phyloP scores from a whole-genome alignment of 129 eudicot genomes.

The Chrysanthemum makinoi region DNA sequence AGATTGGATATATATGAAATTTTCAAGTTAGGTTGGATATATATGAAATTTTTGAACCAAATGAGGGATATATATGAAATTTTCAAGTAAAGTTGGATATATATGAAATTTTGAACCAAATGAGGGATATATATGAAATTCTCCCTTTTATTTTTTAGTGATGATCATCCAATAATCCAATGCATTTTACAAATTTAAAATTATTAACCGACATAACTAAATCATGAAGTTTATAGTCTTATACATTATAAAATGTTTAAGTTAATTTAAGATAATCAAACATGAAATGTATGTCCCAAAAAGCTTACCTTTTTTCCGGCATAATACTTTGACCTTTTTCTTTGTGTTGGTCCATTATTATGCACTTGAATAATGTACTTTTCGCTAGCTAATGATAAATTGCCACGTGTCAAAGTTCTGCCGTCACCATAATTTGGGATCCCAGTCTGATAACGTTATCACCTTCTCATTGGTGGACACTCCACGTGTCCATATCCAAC shows the following conservation, averaged over 20 bases:
- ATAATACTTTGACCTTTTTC: conserved; percentile 29
- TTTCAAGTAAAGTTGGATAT: too few species aligned
- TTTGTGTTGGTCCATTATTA: not conserved
- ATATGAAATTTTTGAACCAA: too few species aligned
- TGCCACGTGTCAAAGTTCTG: conserved; percentile 7
- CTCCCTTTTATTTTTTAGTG: not conserved
- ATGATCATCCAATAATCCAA: not conserved
- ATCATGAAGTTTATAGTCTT: not conserved
- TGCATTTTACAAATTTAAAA: not conserved
- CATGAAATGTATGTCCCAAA: conserved; percentile 3
- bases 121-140: too few species aligned
- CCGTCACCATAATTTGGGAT: conserved; percentile 18
- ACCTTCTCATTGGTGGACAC: conserved; percentile 17
- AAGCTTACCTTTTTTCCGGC: conserved; percentile 17
- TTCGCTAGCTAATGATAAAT: not conserved
- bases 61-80: too few species aligned
- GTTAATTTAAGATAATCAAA: not conserved
- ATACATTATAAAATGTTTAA: not conserved
- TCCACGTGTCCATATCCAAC: conserved; percentile 33
- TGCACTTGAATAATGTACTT: conserved; percentile 15
- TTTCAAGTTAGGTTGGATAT: too few species aligned
- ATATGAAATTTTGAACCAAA: too few species aligned
- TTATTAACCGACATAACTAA: too few species aligned
- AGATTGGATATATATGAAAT: too few species aligned
- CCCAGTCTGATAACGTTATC: conserved; percentile 33